Percentiles rank a stretch among this genome's conserved stretches.
Conservation (phyloP, 495 filamentous ascomycete genomes). For the Emericellopsis terricola region DNA sequence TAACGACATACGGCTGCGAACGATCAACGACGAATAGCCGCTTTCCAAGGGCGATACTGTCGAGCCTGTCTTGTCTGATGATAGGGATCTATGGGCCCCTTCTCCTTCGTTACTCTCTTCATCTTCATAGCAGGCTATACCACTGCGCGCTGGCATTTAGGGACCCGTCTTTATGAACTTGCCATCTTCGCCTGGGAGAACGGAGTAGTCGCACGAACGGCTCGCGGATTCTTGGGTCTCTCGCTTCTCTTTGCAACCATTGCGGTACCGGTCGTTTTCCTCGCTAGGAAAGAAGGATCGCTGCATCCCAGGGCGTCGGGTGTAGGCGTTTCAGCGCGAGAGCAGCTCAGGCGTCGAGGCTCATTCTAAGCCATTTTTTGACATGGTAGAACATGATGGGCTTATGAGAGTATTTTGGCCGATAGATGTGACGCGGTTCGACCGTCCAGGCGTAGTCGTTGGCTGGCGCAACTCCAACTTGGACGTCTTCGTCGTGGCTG, state of each 20-base stretch:
- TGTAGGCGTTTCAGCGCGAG: conserved; percentile 80
- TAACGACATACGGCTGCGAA: not conserved
- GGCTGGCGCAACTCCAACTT: conserved; percentile 88
- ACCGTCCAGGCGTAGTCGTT: conserved; percentile 65
- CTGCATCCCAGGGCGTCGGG: conserved; percentile 69
- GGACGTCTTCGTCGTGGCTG: conserved; percentile 76
- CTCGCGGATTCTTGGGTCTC: conserved; percentile 22
- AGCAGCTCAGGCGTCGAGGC: conserved; percentile 83
- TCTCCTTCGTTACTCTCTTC: conserved; percentile 78
- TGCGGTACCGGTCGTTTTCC: conserved; percentile 26
- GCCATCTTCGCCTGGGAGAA: conserved; percentile 95
- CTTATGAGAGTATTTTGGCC: conserved; percentile 98
- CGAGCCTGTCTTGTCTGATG: no score
- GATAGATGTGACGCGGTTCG: conserved; percentile 57
- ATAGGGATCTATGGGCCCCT: conserved; percentile 77
- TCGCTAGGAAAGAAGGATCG: conserved; percentile 24
- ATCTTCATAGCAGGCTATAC: conserved; percentile 99
- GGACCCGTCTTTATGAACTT: conserved; percentile 87
- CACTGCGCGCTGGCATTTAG: conserved; percentile 94
- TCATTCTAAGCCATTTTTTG: conserved; percentile 54
- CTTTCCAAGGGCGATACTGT: no score
- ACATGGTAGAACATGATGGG: conserved; percentile 87
- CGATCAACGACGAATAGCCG: not conserved
- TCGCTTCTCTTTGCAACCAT: conserved; percentile 23
- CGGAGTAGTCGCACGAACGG: conserved; percentile 70